Evolutionary conservation across 306 rosid species (phyloP).

Genomic region (Acacia melanoxylon): DNA sequence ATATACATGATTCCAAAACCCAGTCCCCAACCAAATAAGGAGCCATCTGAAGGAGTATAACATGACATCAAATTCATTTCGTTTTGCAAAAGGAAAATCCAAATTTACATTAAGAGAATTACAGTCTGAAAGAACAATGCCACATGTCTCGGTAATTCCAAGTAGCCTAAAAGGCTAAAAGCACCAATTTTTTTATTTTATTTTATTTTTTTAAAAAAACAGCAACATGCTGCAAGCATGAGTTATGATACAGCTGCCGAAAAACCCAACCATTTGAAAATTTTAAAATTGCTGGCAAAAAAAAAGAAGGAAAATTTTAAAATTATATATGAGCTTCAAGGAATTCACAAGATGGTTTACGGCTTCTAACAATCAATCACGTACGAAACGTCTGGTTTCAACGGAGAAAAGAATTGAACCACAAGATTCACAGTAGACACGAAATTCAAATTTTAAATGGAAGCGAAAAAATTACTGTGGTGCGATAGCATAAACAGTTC

Average conservation of each 20-base stretch:
- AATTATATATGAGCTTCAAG: neutral
- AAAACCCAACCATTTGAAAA: neutral
- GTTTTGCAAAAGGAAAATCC: neutral
- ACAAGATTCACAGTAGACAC: neutral
- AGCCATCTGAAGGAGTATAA: conserved; percentile 38
- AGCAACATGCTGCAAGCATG: neutral
- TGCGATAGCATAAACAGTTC: neutral
- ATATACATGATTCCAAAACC: conserved; percentile 67
- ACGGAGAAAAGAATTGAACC: neutral
- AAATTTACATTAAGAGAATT: neutral
- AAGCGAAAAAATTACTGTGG: neutral
- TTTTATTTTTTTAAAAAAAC: too few relatives aligned
- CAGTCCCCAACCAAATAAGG: conserved; percentile 64
- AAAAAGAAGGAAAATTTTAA: neutral
- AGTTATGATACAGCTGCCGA: neutral
- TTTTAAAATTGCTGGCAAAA: neutral
- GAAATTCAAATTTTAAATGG: neutral
- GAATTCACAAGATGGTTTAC: neutral
- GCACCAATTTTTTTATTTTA: too few relatives aligned
- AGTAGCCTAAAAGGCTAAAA: neutral
- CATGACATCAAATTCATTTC: conserved; percentile 10
- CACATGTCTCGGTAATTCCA: neutral
- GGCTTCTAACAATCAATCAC: neutral
- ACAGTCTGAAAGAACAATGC: neutral
- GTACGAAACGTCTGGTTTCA: neutral